phyloP scores from a whole-genome alignment of 2,329 filamentous ascomycete genomes.

The Apiospora kogelbergensis region DNA sequence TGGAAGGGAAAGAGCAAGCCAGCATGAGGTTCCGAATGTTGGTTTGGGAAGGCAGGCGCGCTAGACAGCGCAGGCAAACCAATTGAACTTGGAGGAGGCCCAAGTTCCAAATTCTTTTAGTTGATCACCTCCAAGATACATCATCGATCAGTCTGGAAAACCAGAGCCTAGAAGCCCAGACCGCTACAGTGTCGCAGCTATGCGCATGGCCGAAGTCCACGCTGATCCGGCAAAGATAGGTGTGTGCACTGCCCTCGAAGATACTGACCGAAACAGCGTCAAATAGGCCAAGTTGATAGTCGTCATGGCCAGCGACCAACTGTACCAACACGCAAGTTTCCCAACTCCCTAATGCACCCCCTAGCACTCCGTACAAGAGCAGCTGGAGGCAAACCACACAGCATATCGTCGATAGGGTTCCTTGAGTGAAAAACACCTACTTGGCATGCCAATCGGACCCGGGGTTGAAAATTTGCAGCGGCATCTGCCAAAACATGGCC shows the following conservation, averaged over 20 bases:
- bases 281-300: slow-evolving; percentile 46
- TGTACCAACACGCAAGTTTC: slow-evolving; percentile 50
- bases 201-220: slow-evolving; percentile 50
- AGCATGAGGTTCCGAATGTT: background rate
- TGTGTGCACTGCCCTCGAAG: slow-evolving; percentile 54
- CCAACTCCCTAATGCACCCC: too few species aligned
- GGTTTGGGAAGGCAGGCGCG: background rate
- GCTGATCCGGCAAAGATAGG: slow-evolving; percentile 44
- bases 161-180: too few species aligned
- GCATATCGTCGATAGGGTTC: background rate
- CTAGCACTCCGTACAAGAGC: too few species aligned
- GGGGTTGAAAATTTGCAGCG: slow-evolving; percentile 27
- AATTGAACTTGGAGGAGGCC: background rate
- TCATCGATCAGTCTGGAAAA: background rate
- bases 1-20: background rate
- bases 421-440: background rate
- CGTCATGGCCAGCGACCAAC: slow-evolving; percentile 48
- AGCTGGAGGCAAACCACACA: too few species aligned
- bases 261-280: slow-evolving; percentile 53
- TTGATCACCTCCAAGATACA: background rate
- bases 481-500: slow-evolving; percentile 46
- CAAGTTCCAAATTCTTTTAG: too few species aligned
- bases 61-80: background rate
- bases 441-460: background rate
- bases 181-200: slow-evolving; percentile 58